A percentile compares a stretch with the other conserved stretches of the same genome.
Evolutionary conservation across 2,329 filamentous ascomycete species (phyloP).

Genomic region (Phialocephala subalpina): DNA sequence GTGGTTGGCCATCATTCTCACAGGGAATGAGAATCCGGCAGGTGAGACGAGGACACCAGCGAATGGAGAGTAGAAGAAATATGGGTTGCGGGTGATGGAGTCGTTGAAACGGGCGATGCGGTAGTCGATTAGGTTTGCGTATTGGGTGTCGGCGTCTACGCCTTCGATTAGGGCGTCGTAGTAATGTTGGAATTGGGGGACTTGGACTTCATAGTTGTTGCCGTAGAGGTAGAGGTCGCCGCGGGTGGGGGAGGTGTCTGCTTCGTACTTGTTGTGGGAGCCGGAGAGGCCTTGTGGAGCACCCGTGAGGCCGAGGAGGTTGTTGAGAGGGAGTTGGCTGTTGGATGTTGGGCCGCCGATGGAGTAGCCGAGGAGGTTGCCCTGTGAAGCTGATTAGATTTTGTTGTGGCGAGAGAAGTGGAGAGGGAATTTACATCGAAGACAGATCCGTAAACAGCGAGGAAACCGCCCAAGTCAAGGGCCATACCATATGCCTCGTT

Average conservation of each 20-base stretch:
- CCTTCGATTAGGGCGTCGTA: conserved; percentile 42
- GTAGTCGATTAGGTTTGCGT: conserved; percentile 52
- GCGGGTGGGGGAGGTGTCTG: conserved; percentile 60
- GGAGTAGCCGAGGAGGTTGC: background rate
- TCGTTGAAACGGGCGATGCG: conserved; percentile 55
- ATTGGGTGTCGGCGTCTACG: conserved; percentile 23
- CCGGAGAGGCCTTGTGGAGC: conserved; percentile 56
- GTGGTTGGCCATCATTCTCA: conserved; percentile 39
- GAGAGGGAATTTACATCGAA: conserved; percentile 47
- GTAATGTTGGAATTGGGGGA: conserved; percentile 59
- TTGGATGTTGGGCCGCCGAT: conserved; percentile 1
- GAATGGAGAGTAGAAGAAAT: conserved; percentile 58
- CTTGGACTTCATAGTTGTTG: conserved; percentile 59
- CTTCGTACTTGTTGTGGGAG: conserved; percentile 63
- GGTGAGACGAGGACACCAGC: conserved; percentile 32
- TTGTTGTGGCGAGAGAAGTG: conserved; percentile 48
- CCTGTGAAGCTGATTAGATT: background rate
- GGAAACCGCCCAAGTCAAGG: conserved; percentile 48
- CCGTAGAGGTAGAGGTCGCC: conserved; percentile 58
- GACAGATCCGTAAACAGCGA: conserved; percentile 53
- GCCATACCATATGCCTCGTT: conserved; percentile 55
- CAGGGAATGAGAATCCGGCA: conserved; percentile 36
- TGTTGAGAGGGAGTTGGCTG: conserved; percentile 5
- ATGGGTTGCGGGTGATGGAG: conserved; percentile 57
- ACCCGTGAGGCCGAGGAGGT: conserved; percentile 40